Evolutionary conservation across 208 protist species (phyloP), one percentile per base, ranked within the genome.

Genomic region (Pavlovales sp.): DNA sequence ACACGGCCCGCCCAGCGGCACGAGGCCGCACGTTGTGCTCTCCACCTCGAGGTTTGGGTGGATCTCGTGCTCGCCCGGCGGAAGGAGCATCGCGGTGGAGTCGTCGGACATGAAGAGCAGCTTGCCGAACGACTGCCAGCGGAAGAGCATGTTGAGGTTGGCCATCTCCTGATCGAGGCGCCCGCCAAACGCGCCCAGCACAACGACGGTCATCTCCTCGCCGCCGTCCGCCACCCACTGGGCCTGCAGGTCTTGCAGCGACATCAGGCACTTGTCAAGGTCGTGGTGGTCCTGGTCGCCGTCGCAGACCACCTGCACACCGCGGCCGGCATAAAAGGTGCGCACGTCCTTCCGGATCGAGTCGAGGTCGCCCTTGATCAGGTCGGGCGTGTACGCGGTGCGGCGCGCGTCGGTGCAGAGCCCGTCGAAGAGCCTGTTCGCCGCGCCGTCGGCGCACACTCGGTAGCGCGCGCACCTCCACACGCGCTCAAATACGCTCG

Each of bases 361-460:
- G 77, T 81, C 77, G 77, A 81, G 77, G 77, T 81, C 77, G 39
- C 77, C 77, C 0, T 8, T 42, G 77, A 81, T 81, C 22, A 81
- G 22, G 77, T 81, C 77, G 77, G 77, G 77, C 22, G 46, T 7
- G n/a, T 34, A 28, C 20, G 39, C 4, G 20, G 4, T 1, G 22
- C 77, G 37, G 18, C 28, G 37, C 39, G 14, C 8, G 18, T 81
- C 39, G 5, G 4, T 20, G 57, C 14, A 2, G 8, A 81, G 77
- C 22, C 77, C 36, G 39, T 81, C 77, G 77, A 47, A 32, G 18
- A 81, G 77, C 77, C 77, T 36, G 77, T 81, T 81, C n/a, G 77
- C 77, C 8, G 77, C 77, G 36, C 77, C 77, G 77, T 81, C 77
- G 8, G 77, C 77, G 36, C 77, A 81, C 18, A 81, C 18, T 7